Base-by-base conservation (phyloP, 129 eudicot genomes). In the Artemisia argyi region DNA sequence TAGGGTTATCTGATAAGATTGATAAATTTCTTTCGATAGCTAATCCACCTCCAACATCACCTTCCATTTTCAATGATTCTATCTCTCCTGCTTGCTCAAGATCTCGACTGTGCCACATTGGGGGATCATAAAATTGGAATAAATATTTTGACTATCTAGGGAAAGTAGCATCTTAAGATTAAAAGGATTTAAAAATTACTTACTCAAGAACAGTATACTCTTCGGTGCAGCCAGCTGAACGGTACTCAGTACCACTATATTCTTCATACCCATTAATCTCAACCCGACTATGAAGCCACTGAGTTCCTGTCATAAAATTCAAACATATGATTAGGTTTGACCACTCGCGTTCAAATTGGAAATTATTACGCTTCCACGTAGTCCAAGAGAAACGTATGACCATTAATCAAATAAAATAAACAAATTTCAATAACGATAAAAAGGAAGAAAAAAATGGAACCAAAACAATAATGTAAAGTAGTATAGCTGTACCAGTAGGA, bases 241-340 rank as follows among this genome's bases (percentile, higher is more conserved):
- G 85, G 75, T 90, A 94, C 68, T 94, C 98, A 19, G 84, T 73
- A 52, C 93, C 93, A 62, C 93, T 90, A 59, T 90, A 94, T 77
- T 94, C 98, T 78, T 94, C 98, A 76, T 94, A 94, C 46, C 97
- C 98, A 55, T 86, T 79, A 32, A 86, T 76, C 48, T 90, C 98
- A 50, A 90, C 88, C 78, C 96, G 85, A 75, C 98, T 88, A 55
- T 88, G 97, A 80, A 94, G 97, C 99, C 99, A 94, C 69, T 90
- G 99, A 70, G 89, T 94, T 83, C 86, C 99, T 94, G 87, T 60
- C 32, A 74, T 35, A 61, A 56, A 39, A 74, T 32, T 30, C 56
- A 62, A 55, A 50, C 59, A 61, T 61, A 69, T 59, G 54, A 48
- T 55, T 69, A 60, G 10, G 30, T 17, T 44, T 39, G 46, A 39